Base-by-base conservation (phyloP, 495 filamentous ascomycete species). In the Symbiotaphrina buchneri region DNA sequence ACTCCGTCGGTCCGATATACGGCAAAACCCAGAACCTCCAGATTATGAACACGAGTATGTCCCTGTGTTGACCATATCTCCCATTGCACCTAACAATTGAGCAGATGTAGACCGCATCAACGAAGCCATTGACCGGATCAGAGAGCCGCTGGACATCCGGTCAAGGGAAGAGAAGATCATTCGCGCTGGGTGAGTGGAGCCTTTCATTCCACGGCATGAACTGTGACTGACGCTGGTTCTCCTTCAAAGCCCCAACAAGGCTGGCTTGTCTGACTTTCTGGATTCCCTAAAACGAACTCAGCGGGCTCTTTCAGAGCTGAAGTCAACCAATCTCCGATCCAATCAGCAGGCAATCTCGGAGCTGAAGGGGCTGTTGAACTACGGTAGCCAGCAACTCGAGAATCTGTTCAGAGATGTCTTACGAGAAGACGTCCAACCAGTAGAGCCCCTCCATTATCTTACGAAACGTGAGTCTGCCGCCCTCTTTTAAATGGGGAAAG, bases 1-100 rank as follows among this genome's bases (percentile, higher is more conserved):
- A 92, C 37, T 81, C 90, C 6, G 81, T 92, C 28, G 80, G 83
- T 1, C 90, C 90, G 6, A 73, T 95, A 18, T 83, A 83, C 48
- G 82, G 78, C 42, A 90, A 92, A 46, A 95, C 90, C 1, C 75
- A 80, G 49, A 71, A 66, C 22, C 65, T 94, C 4, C 90, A 94
- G 47, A 63, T 68, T 15, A 67, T 83, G 23, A 83, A 77, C 32
- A 71, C 60, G 38, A 94, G 73, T 74, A 47, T 32, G 65, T 45
- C 30, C 19, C 32, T 30, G 21, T 8, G 22, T 17, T n/a, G n/a
- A n/a, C n/a, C n/a, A n/a, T n/a, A 11, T n/a, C 1, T 24, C n/a
- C 4, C 7, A 2, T 8, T 10, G 10, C 4, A 3, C 25, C 22
- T 15, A 1, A 23, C 13, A 20, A 21, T 21, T 18, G 3, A 14